phyloP scores from a whole-genome alignment of 345 rosid species.

The Eucalyptus regnans region DNA sequence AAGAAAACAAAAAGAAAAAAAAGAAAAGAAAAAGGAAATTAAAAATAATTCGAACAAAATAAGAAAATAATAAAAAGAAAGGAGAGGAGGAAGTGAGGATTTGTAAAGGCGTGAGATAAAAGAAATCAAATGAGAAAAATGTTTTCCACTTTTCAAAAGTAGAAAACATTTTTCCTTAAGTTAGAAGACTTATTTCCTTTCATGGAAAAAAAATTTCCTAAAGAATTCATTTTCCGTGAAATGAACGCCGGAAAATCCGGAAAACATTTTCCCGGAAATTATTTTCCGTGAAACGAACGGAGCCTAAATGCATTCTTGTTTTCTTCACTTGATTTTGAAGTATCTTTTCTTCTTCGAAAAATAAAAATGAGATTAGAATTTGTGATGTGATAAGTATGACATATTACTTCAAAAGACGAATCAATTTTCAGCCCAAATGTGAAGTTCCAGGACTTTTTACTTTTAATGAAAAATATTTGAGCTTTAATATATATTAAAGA shows the following conservation, averaged over 20 bases:
- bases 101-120: no score
- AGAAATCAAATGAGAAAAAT: no score
- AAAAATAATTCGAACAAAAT: no score
- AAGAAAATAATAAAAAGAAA: no score
- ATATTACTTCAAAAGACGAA: not conserved
- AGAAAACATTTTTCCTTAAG: no score
- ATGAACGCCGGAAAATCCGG: accelerated
- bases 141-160: no score
- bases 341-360: not conserved
- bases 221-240: accelerated
- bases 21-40: no score
- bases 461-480: not conserved
- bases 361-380: not conserved
- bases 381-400: not conserved
- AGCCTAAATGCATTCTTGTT: not conserved
- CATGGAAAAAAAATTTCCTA: no score
- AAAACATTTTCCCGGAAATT: accelerated
- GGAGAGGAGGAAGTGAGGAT: no score
- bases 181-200: no score
- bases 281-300: accelerated
- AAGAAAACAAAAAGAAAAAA: no score
- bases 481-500: not conserved
- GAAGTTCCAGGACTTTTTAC: accelerated
- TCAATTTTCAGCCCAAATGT: not conserved
- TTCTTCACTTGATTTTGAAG: not conserved